These are phyloP conservation scores for Cephalotrichum gorgonifer DNA, from an alignment of 2,329 filamentous ascomycete species.

Conservation along the genomic window DNA sequence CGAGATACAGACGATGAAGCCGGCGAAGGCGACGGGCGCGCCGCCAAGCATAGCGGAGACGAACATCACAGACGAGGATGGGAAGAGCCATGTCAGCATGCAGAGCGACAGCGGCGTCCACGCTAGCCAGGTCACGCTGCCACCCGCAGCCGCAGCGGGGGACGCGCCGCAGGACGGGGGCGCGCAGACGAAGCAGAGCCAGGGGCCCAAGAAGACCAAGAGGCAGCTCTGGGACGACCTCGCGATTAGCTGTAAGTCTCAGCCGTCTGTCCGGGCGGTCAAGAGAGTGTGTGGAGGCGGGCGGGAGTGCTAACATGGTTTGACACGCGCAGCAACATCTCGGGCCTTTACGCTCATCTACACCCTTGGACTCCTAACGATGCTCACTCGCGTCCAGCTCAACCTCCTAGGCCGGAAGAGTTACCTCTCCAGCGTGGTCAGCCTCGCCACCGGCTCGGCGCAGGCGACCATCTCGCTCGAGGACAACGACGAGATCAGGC, in stretches of 20 bases:
- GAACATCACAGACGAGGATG: slow-evolving; percentile 74
- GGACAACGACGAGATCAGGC: slow-evolving; percentile 83
- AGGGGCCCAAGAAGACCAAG: slow-evolving; percentile 63
- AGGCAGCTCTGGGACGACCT: slow-evolving; percentile 94
- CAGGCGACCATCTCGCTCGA: slow-evolving; percentile 78
- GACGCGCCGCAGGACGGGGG: slow-evolving; percentile 27
- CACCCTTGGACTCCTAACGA: slow-evolving; percentile 75
- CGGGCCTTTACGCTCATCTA: slow-evolving; percentile 87
- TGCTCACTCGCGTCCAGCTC: slow-evolving; percentile 90
- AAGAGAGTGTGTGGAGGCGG: not conserved
- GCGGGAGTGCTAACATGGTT: not conserved
- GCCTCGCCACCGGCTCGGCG: slow-evolving; percentile 66
- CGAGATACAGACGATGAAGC: slow-evolving; percentile 76
- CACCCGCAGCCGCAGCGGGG: slow-evolving; percentile 14
- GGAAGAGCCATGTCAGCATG: slow-evolving; percentile 62
- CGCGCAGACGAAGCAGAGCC: slow-evolving; percentile 21
- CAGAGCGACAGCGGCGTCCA: slow-evolving; percentile 78
- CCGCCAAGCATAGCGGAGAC: slow-evolving; percentile 54
- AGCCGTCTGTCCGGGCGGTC: not conserved
- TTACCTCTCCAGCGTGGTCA: slow-evolving; percentile 91
- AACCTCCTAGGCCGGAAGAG: slow-evolving; percentile 92
- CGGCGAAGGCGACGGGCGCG: slow-evolving; percentile 53
- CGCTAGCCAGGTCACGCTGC: slow-evolving; percentile 62
- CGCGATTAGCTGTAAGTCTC: slow-evolving; percentile 81
- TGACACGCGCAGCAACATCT: slow-evolving; percentile 61